Conservation (phyloP, 495 filamentous ascomycete genomes). For the Diplogelasinospora grovesii region DNA sequence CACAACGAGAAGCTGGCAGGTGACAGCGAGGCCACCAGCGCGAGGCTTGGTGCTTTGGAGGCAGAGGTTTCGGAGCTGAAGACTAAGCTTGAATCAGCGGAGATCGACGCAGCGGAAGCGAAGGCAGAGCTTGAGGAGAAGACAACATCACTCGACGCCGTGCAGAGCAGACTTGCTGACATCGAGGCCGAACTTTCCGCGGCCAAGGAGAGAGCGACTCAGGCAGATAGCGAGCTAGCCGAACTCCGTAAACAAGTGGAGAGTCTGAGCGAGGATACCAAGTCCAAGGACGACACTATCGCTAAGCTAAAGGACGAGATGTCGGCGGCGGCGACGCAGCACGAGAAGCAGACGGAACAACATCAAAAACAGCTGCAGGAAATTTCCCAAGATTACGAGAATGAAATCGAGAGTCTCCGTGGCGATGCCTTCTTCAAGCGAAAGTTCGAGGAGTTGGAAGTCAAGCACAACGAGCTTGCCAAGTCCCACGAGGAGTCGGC, state of each 20-base stretch:
- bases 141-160: slow-evolving; percentile 22
- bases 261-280: slow-evolving; percentile 30
- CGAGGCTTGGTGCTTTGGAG: slow-evolving; percentile 33
- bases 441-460: slow-evolving; percentile 45
- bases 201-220: slow-evolving; percentile 32
- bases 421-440: slow-evolving; percentile 50
- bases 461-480: slow-evolving; percentile 37
- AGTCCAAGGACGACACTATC: slow-evolving; percentile 36
- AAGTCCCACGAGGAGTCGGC: slow-evolving; percentile 33
- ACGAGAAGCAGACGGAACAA: slow-evolving; percentile 41
- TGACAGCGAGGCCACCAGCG: slow-evolving; percentile 23
- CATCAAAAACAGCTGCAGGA: slow-evolving; percentile 44
- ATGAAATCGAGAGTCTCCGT: slow-evolving; percentile 50
- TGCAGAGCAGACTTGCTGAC: slow-evolving; percentile 30
- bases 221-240: slow-evolving; percentile 27
- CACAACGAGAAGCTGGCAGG: slow-evolving; percentile 25
- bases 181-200: slow-evolving; percentile 31
- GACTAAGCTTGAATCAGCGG: slow-evolving; percentile 26
- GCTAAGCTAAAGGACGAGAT: slow-evolving; percentile 42
- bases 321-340: slow-evolving; percentile 35
- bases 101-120: slow-evolving; percentile 29
- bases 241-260: slow-evolving; percentile 38
- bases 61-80: slow-evolving; percentile 37
- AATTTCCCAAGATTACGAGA: slow-evolving; percentile 47
- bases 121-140: slow-evolving; percentile 33